Conservation (phyloP, 2,329 filamentous ascomycete species). For the Paraconiothyrium sp. region DNA sequence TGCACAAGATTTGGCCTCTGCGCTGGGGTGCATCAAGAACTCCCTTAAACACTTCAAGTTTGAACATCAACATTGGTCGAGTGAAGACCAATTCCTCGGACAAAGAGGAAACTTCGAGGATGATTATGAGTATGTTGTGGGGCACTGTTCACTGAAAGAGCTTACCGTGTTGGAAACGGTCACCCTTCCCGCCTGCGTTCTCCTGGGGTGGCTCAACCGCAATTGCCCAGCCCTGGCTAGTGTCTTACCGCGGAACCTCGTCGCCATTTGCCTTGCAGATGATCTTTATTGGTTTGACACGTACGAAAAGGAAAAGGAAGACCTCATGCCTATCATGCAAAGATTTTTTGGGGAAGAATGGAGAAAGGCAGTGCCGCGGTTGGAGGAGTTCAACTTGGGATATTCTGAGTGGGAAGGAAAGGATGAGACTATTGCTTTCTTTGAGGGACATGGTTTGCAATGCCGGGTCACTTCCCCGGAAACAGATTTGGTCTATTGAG, state of each 20-base stretch:
- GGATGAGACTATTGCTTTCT: slow-evolving; percentile 1
- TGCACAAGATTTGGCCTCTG: not conserved
- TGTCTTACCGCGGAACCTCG: slow-evolving; percentile 1
- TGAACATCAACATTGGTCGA: not conserved
- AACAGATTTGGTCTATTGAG: not conserved
- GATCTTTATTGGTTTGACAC: slow-evolving; percentile 1
- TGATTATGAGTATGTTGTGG: not conserved
- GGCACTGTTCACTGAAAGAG: slow-evolving; percentile 2
- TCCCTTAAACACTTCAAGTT: slow-evolving; percentile 5
- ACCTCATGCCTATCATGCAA: not conserved
- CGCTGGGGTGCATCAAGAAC: slow-evolving; percentile 2
- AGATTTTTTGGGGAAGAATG: not conserved
- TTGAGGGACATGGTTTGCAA: not conserved
- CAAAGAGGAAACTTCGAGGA: not conserved
- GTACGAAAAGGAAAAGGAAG: slow-evolving; percentile 1
- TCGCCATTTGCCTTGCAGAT: not conserved
- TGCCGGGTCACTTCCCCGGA: not conserved
- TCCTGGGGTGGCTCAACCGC: slow-evolving; percentile 6
- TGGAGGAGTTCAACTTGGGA: not conserved
- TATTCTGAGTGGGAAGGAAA: not conserved
- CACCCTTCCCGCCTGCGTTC: slow-evolving; percentile 1
- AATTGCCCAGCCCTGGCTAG: not conserved
- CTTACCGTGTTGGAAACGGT: not conserved
- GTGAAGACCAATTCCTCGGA: not conserved
- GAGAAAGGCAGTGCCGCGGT: not conserved